Base-by-base conservation (phyloP, 768 basidiomycete species). In the Agaricus bisporus region DNA sequence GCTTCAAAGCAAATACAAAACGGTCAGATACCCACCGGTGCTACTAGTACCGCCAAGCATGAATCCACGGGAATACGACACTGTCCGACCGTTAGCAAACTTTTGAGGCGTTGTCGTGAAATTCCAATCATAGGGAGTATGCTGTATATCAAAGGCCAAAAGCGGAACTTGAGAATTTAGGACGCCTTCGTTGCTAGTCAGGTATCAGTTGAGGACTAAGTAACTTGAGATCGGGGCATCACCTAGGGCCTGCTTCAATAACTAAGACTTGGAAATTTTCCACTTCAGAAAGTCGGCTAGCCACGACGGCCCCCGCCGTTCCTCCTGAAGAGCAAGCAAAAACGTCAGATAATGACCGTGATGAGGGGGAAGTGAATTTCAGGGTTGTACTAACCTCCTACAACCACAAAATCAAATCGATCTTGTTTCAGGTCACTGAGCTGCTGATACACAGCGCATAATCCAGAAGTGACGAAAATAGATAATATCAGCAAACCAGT, bases 31-130 rank as follows among this genome's bases (percentile, higher is more conserved):
- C 57, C 25, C 37, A 59, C 58, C 56, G 7, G 49, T 54, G n/a
- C 66, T 66, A 43, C 67, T 71, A 22, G 61, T 64, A 9, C 70
- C 70, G 14, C 68, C 68, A 3, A 69, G 60, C n/a, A 69, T 56
- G 29, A 60, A 63, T 0, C 66, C 68, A 51, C 63, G 52, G 9
- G 64, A 60, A 26, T 61, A 61, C 0, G 48, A 8, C 1, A 64
- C 18, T 18, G 50, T 46, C 8, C 66, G 57, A 15, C 61, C 63
- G 42, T 56, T 55, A 22, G 67, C 43, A 0, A 57, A 63, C 11
- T 25, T 8, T 49, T 69, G 66, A 25, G 61, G 51, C 0, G 51
- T 56, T 9, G 66, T 68, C 0, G 66, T 69, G 54, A 55, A 69
- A 44, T 68, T 69, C 67, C 67, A 70, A 48, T 67, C 66, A 48